phyloP scores from a whole-genome alignment of 2,329 filamentous ascomycete species.

The Scedosporium aurantiacum region DNA sequence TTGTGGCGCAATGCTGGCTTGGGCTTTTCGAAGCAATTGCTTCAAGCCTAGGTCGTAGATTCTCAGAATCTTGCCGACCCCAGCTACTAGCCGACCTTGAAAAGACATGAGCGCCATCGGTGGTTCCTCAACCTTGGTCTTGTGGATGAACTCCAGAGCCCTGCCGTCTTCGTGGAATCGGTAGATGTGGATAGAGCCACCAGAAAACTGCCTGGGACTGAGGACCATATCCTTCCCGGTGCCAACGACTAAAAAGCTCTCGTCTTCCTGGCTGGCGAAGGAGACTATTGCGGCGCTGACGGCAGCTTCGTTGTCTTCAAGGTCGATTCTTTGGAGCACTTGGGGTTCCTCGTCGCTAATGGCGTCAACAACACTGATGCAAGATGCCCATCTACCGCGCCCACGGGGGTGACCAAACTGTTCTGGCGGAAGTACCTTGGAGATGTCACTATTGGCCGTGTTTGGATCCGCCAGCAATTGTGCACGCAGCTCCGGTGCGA shows the following conservation, averaged over 20 bases:
- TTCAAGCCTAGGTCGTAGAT: constrained; percentile 91
- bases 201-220: constrained; percentile 61
- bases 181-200: constrained; percentile 87
- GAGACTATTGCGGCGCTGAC: constrained; percentile 75
- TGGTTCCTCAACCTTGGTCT: constrained; percentile 83
- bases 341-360: constrained; percentile 37
- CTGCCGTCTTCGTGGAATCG: constrained; percentile 79
- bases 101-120: constrained; percentile 86
- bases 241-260: constrained; percentile 85
- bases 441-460: constrained; percentile 59
- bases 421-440: constrained; percentile 61
- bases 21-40: constrained; percentile 83
- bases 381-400: constrained; percentile 85
- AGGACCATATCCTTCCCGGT: constrained; percentile 84
- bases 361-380: constrained; percentile 85
- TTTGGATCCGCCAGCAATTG: constrained; percentile 62
- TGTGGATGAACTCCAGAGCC: constrained; percentile 88
- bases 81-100: constrained; percentile 80
- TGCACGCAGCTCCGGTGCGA: constrained; percentile 68
- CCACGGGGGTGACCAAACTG: constrained; percentile 75
- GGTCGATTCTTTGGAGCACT: constrained; percentile 66
- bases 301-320: constrained; percentile 84
- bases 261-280: constrained; percentile 80
- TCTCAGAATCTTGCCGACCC: constrained; percentile 69
- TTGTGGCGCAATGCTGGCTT: constrained; percentile 66